These are phyloP conservation scores for Penicillium subrubescens DNA, from an alignment of 495 filamentous ascomycete species.

Conservation along the genomic window DNA sequence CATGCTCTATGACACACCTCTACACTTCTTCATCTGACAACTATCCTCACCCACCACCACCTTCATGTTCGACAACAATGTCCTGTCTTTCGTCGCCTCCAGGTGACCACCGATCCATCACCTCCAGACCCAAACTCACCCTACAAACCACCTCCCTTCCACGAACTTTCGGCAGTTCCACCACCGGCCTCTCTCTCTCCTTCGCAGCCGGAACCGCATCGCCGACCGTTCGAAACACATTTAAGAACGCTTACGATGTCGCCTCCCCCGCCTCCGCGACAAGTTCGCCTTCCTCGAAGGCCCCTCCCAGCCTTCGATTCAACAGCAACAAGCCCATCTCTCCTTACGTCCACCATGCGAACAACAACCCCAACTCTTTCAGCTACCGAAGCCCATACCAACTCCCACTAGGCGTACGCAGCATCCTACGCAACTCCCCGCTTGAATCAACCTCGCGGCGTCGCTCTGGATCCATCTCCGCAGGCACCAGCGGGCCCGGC, in stretches of 20 bases:
- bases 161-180: constrained; percentile 54
- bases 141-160: constrained; percentile 68
- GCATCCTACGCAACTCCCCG: constrained; percentile 79
- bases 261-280: constrained; percentile 67
- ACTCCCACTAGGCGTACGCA: constrained; percentile 64
- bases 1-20: constrained; percentile 12
- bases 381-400: constrained; percentile 58
- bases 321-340: constrained; percentile 39
- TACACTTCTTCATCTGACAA: constrained; percentile 6
- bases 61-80: constrained; percentile 32
- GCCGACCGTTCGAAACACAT: constrained; percentile 80
- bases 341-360: constrained; percentile 29
- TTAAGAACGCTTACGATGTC: constrained; percentile 75
- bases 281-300: constrained; percentile 32
- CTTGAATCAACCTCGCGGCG: constrained; percentile 40
- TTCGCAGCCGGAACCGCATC: constrained; percentile 64
- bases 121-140: constrained; percentile 73
- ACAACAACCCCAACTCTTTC: constrained; percentile 28
- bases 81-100: constrained; percentile 28
- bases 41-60: constrained; percentile 21
- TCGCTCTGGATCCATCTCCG: constrained; percentile 43
- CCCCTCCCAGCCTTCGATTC: constrained; percentile 32
- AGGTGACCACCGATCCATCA: constrained; percentile 35
- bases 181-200: constrained; percentile 57
- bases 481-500: constrained; percentile 34